Evolutionary conservation across 2,329 filamentous ascomycete genomes (phyloP).

Genomic region (Epichloe uncinata): DNA sequence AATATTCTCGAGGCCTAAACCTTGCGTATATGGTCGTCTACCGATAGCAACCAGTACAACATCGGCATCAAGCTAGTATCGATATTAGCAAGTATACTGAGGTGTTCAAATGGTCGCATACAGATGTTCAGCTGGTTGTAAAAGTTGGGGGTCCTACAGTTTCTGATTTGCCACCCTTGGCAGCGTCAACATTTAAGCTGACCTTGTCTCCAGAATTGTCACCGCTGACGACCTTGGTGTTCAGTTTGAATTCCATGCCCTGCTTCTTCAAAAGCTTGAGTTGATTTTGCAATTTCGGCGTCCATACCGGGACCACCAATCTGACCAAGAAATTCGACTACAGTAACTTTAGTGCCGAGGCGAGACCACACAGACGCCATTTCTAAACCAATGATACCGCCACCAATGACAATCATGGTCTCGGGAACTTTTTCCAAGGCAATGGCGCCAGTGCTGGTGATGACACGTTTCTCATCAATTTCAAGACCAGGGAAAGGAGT

Average conservation of each 20-base stretch:
- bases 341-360: conserved; percentile 85
- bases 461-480: conserved; percentile 93
- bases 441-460: conserved; percentile 92
- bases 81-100: conserved; percentile 9
- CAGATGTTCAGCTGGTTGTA: neutral
- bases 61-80: conserved; percentile 69
- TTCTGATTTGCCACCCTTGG: conserved; percentile 94
- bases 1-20: conserved; percentile 86
- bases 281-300: conserved; percentile 74
- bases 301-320: conserved; percentile 99
- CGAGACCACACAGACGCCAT: conserved; percentile 98
- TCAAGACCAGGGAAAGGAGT: conserved; percentile 93
- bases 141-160: conserved; percentile 43
- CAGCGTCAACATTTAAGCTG: conserved; percentile 74
- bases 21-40: conserved; percentile 83
- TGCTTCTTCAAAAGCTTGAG: conserved; percentile 92
- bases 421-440: conserved; percentile 81
- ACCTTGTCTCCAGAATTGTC: conserved; percentile 67
- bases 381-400: conserved; percentile 96
- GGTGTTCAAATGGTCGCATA: neutral
- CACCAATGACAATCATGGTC: conserved; percentile 94
- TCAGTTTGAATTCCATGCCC: conserved; percentile 95
- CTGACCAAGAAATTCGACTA: conserved; percentile 91
- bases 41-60: conserved; percentile 96
- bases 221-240: conserved; percentile 85